A percentile compares a stretch with the other conserved stretches of the same genome.
Evolutionary conservation across 1,284 basidiomycete species (phyloP).

Genomic region (Rhodotorula sp.): DNA sequence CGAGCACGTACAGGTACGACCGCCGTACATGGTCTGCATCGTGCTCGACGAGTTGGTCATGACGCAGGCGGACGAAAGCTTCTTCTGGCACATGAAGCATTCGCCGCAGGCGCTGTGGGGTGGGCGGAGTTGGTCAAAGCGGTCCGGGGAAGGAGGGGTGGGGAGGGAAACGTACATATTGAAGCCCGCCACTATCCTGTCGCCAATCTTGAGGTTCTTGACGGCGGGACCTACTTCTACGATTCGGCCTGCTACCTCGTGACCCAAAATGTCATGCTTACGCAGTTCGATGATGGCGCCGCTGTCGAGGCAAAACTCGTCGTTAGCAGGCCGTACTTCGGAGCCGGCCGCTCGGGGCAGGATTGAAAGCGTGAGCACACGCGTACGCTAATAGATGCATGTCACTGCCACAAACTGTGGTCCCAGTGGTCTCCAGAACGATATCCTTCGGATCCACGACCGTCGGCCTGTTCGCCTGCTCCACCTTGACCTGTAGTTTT

Average conservation of each 20-base stretch:
- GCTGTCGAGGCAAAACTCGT: conserved; percentile 41
- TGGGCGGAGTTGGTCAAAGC: conserved; percentile 57
- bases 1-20: conserved; percentile 62
- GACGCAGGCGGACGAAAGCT: conserved; percentile 69
- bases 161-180: neutral
- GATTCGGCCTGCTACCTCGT: conserved; percentile 61
- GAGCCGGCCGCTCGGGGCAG: neutral
- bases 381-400: conserved; percentile 56
- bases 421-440: conserved; percentile 63
- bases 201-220: conserved; percentile 64
- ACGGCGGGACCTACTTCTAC: conserved; percentile 65
- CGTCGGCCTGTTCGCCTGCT: conserved; percentile 53
- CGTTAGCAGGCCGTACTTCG: neutral
- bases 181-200: conserved; percentile 63
- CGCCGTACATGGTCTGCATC: conserved; percentile 66
- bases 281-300: conserved; percentile 64
- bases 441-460: conserved; percentile 67
- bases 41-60: conserved; percentile 64
- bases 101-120: conserved; percentile 60
- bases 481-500: conserved; percentile 50
- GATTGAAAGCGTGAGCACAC: conserved; percentile 46
- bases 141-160: neutral
- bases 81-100: conserved; percentile 68
- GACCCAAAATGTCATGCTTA: conserved; percentile 66
- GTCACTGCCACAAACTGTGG: conserved; percentile 54